These are phyloP conservation scores for Aspergillus asperescens DNA, from an alignment of 495 filamentous ascomycete genomes.

Conservation along the genomic window DNA sequence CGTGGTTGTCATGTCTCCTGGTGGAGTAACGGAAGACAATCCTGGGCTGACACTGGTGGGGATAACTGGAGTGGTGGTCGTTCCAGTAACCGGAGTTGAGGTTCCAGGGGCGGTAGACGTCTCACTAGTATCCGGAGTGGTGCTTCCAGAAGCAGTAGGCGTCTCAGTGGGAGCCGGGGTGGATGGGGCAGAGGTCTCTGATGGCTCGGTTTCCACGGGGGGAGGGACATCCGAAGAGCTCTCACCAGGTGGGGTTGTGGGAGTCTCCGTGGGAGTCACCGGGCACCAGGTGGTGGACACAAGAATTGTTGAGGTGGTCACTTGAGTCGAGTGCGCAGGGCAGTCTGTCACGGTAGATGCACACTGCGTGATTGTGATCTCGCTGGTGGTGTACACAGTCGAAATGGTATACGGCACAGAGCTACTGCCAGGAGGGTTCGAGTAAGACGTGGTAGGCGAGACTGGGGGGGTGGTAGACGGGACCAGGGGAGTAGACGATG, in stretches of 20 bases:
- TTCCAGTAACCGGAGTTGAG: neutral
- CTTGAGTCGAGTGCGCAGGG: conserved; percentile 46
- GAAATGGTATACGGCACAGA: conserved; percentile 45
- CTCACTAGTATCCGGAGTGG: conserved; percentile 18
- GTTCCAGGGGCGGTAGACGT: conserved; percentile 5
- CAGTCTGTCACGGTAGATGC: conserved; percentile 55
- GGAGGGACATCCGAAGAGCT: conserved; percentile 3
- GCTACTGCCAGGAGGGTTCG: conserved; percentile 6
- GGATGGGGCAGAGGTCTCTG: conserved; percentile 6
- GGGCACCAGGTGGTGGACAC: conserved; percentile 52
- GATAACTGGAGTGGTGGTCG: neutral
- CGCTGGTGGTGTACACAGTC: conserved; percentile 54
- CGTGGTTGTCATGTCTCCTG: conserved; percentile 13
- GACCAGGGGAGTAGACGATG: conserved; percentile 6
- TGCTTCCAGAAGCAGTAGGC: conserved; percentile 22
- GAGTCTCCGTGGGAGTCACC: conserved; percentile 6
- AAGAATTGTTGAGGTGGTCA: conserved; percentile 52
- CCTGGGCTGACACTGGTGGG: conserved; percentile 2
- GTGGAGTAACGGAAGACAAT: conserved; percentile 8
- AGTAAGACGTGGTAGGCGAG: conserved; percentile 2
- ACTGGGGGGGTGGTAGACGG: neutral
- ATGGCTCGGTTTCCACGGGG: neutral
- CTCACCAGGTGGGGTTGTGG: neutral
- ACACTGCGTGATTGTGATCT: conserved; percentile 55
- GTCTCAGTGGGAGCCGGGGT: conserved; percentile 19